Evolutionary conservation across 2,329 filamentous ascomycete species (phyloP).

Genomic region (Microcyclospora tardicrescens): DNA sequence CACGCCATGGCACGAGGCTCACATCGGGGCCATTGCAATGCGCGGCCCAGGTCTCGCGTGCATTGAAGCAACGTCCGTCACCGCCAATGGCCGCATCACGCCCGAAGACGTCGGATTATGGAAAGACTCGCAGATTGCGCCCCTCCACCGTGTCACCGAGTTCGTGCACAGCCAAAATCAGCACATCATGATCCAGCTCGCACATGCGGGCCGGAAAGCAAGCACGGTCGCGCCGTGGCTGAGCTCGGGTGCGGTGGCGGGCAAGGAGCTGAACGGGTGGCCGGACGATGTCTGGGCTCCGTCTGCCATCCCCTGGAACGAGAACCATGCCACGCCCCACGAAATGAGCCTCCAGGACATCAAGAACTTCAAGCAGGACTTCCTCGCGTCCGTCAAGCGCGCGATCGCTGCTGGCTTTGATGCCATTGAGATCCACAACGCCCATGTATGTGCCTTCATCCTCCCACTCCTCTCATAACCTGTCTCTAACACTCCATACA

Average conservation of each 20-base stretch:
- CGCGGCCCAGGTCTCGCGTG: conserved; percentile 62
- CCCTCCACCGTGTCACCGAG: conserved; percentile 56
- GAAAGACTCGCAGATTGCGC: conserved; percentile 69
- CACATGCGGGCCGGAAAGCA: conserved; percentile 59
- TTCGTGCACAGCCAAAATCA: conserved; percentile 70
- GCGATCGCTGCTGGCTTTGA: conserved; percentile 53
- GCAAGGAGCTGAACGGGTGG: conserved; percentile 38
- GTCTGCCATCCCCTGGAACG: conserved; percentile 48
- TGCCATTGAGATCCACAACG: conserved; percentile 66
- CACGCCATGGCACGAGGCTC: conserved; percentile 66
- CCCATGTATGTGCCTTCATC: conserved; percentile 34
- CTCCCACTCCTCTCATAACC: not conserved
- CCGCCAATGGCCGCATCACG: conserved; percentile 67
- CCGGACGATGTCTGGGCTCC: conserved; percentile 42
- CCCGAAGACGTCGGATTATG: conserved; percentile 70
- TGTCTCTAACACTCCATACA: conserved; percentile 55
- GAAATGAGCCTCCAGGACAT: conserved; percentile 60
- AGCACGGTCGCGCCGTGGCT: conserved; percentile 53
- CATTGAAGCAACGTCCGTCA: conserved; percentile 66
- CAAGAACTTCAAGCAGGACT: conserved; percentile 48
- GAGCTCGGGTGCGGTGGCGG: conserved; percentile 40
- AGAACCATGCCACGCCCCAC: conserved; percentile 48
- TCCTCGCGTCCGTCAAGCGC: conserved; percentile 46
- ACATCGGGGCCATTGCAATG: conserved; percentile 60
- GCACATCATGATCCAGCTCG: conserved; percentile 67